Evolutionary conservation across 176 grass and related monocot species (phyloP).

Genomic region (Aegilops umbellulata): DNA sequence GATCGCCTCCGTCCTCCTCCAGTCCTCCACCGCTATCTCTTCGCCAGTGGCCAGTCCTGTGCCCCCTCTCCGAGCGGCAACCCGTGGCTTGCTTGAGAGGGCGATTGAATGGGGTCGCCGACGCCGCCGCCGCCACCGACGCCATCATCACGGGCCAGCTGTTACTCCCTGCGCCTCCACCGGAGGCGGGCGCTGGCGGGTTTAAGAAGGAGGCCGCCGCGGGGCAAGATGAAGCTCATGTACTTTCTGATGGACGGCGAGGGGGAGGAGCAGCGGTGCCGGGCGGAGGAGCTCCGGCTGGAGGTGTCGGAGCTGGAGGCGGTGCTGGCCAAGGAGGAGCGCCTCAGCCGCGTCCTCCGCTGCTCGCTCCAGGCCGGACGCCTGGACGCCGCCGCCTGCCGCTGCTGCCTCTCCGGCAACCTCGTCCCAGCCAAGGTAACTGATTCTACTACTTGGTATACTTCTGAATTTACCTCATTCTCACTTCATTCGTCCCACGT

Average conservation of each 20-base stretch:
- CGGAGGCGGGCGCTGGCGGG: conserved; percentile 27
- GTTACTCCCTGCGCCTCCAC: not conserved
- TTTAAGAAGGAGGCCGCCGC: conserved; percentile 39
- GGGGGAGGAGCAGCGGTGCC: conserved; percentile 40
- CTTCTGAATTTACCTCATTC: not conserved
- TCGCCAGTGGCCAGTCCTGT: too few species aligned
- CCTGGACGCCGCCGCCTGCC: conserved; percentile 30
- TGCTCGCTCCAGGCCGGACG: conserved; percentile 56
- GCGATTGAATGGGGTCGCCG: conserved; percentile 62
- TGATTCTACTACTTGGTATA: too few species aligned
- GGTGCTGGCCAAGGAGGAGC: conserved; percentile 67
- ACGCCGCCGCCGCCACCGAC: conserved; percentile 27
- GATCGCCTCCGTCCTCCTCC: not conserved
- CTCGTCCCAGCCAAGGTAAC: conserved; percentile 57
- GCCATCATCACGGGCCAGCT: conserved; percentile 16
- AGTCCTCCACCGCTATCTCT: not conserved
- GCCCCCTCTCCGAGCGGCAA: not conserved
- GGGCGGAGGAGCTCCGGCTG: conserved; percentile 56
- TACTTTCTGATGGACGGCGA: conserved; percentile 63
- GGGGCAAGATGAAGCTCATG: conserved; percentile 60
- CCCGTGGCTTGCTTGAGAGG: too few species aligned
- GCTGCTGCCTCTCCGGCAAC: conserved; percentile 55
- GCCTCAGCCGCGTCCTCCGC: conserved; percentile 59
- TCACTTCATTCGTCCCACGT: too few species aligned
- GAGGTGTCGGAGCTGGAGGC: conserved; percentile 76